Evolutionary conservation across 2,329 filamentous ascomycete genomes (phyloP).

Genomic region (Aspergillus vadensis): DNA sequence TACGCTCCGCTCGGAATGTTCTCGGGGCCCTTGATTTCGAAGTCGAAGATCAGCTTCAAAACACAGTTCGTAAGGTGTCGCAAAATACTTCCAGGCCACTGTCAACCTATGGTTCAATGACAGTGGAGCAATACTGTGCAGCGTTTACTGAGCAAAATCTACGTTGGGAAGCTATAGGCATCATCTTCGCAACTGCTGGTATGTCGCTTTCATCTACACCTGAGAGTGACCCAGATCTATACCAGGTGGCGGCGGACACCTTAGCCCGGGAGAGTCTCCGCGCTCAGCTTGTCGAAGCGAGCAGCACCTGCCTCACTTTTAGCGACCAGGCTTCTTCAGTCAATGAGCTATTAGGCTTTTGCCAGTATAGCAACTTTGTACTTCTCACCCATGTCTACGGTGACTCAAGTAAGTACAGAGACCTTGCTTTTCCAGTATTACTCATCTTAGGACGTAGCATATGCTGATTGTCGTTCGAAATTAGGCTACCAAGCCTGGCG

Average conservation of each 20-base stretch:
- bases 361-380: constrained; percentile 37
- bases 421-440: constrained; percentile 28
- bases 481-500: constrained; percentile 53
- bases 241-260: constrained; percentile 21
- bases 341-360: constrained; percentile 39
- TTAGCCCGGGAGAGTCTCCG: constrained; percentile 33
- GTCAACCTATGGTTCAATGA: constrained; percentile 30
- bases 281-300: constrained; percentile 36
- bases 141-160: constrained; percentile 35
- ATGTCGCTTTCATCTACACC: constrained; percentile 35
- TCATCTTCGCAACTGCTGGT: constrained; percentile 44
- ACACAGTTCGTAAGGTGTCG: constrained; percentile 31
- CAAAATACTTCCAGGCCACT: constrained; percentile 34
- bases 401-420: constrained; percentile 32
- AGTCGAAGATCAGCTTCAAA: constrained; percentile 30
- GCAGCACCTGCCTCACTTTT: constrained; percentile 35
- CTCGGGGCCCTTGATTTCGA: constrained; percentile 30
- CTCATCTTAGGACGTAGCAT: not conserved
- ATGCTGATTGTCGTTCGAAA: not conserved
- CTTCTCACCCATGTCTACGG: constrained; percentile 38
- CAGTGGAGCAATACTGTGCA: constrained; percentile 33
- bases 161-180: constrained; percentile 46
- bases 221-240: constrained; percentile 35
- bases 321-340: constrained; percentile 37
- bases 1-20: constrained; percentile 29